Percentiles rank a stretch among this genome's conserved stretches.
Conservation (phyloP, 177 flowering plant species). For the Vitis hybrid region DNA sequence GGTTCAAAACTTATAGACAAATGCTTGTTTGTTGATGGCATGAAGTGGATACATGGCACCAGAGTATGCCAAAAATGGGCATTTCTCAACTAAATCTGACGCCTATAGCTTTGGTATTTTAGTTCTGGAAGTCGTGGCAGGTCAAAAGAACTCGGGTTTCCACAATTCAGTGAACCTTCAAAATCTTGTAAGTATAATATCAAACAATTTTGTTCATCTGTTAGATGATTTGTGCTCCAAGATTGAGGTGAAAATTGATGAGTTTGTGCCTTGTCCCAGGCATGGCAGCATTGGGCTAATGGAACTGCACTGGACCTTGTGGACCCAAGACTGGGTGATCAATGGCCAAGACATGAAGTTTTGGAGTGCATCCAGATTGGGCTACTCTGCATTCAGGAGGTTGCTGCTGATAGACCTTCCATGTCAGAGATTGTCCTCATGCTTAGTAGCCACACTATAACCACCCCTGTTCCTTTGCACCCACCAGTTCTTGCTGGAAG, state of each 20-base stretch:
- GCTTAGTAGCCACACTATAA: conserved; percentile 9
- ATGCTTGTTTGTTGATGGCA: background rate
- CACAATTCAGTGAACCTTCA: conserved; percentile 10
- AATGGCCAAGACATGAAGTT: conserved; percentile 14
- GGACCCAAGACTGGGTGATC: conserved; percentile 15
- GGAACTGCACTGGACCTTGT: conserved; percentile 16
- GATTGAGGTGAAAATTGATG: background rate
- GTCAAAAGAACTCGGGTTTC: conserved; percentile 12
- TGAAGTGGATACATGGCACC: conserved; percentile 28
- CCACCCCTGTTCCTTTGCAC: conserved; percentile 1
- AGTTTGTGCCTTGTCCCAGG: conserved; percentile 3
- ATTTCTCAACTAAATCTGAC: conserved; percentile 21
- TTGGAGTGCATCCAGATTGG: conserved; percentile 18
- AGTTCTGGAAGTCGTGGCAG: conserved; percentile 19
- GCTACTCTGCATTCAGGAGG: conserved; percentile 20
- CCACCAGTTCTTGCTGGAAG: conserved; percentile 7
- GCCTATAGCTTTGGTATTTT: conserved; percentile 19
- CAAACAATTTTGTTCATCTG: background rate
- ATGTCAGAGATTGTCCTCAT: conserved; percentile 16
- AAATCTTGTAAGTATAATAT: conserved; percentile 13
- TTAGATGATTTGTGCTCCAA: background rate
- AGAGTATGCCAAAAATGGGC: conserved; percentile 15
- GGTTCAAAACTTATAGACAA: background rate
- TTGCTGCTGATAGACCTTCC: conserved; percentile 10
- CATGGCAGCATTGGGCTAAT: conserved; percentile 21